Base-by-base conservation (phyloP, 192 early-diverging fungal genomes). In the Linnemannia elongata region DNA sequence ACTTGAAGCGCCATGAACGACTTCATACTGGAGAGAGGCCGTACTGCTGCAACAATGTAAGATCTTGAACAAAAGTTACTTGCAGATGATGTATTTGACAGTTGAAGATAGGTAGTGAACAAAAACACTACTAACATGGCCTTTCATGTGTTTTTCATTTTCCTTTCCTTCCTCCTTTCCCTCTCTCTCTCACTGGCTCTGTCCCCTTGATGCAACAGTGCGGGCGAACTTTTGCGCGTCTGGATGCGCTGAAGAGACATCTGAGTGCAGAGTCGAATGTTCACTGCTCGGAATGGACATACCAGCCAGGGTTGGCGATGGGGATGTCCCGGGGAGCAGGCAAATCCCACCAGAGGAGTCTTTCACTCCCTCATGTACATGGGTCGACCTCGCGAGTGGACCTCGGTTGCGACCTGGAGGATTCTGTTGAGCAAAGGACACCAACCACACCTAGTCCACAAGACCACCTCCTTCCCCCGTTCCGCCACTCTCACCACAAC, bases 11-110 rank as follows among this genome's bases (percentile, higher is more conserved):
- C 36, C 92, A 93, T 73, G 76, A 88, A 72, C 85, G 91, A 69
- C 80, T 93, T 38, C 92, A 93, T 79, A 93, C 92, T 10, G 92
- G 92, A 18, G 92, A 93, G 77, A 87, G 88, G 70, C 92, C 92
- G 4, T 91, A 90, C 79, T 82, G 79, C 33, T 93, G 92, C 68
- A 81, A 74, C 44, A 87, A 87, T 42, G 85, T 87, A 81, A 81
- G 85, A 18, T 35, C 35, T 54, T 13, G 20, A 41, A 33, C 18
- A 33, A 52, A 33, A 55, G 38, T 17, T 39, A 13, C 24, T 24
- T 6, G 20, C 1, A 12, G 4, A 39, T 35, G 33, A 8, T 35
- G 20, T 44, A 15, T 39, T 77, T 77, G 54, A 24, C 24, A 24
- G 35, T 49, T 39, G 54, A 63, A 54, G 2, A 77, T 9, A 52